phyloP scores from a whole-genome alignment of 306 rosid genomes.

The Canavalia gladiata region DNA sequence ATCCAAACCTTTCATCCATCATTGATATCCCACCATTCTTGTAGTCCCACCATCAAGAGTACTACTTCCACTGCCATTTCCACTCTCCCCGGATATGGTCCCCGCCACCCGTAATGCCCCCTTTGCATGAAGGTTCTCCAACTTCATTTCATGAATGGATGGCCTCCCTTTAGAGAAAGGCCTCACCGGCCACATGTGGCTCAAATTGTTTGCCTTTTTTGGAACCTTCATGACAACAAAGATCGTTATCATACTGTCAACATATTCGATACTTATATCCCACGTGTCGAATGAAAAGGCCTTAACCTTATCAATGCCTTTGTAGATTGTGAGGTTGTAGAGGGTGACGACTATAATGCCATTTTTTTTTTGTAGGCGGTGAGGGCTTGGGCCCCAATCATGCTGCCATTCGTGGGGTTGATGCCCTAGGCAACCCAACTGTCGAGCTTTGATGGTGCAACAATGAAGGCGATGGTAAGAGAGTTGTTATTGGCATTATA shows the following conservation, averaged over 20 bases:
- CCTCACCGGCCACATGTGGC: slow-evolving; percentile 81
- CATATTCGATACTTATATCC: slow-evolving; percentile 45
- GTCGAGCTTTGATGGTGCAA: slow-evolving; percentile 36
- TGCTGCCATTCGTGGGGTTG: slow-evolving; percentile 62
- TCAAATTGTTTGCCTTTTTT: slow-evolving; percentile 41
- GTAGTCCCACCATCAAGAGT: neutral
- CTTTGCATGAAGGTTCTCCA: slow-evolving; percentile 39
- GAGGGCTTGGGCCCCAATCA: slow-evolving; percentile 69
- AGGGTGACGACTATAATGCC: slow-evolving; percentile 3
- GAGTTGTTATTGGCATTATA: slow-evolving; percentile 65
- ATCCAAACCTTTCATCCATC: neutral
- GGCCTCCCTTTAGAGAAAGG: slow-evolving; percentile 46
- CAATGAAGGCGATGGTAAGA: slow-evolving; percentile 68
- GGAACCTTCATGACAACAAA: slow-evolving; percentile 62
- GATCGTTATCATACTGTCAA: slow-evolving; percentile 44
- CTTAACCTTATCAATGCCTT: neutral
- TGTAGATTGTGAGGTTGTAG: slow-evolving; percentile 54
- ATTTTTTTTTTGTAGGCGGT: slow-evolving; percentile 48
- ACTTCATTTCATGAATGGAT: neutral
- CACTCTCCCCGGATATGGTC: neutral
- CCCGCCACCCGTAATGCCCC: neutral
- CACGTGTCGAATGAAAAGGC: slow-evolving; percentile 52
- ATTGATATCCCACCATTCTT: slow-evolving; percentile 4
- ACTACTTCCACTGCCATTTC: neutral
- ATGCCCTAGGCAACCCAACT: slow-evolving; percentile 88